Conservation (phyloP, 1,284 basidiomycete species). For the Cutaneotrichosporon arboriforme region DNA sequence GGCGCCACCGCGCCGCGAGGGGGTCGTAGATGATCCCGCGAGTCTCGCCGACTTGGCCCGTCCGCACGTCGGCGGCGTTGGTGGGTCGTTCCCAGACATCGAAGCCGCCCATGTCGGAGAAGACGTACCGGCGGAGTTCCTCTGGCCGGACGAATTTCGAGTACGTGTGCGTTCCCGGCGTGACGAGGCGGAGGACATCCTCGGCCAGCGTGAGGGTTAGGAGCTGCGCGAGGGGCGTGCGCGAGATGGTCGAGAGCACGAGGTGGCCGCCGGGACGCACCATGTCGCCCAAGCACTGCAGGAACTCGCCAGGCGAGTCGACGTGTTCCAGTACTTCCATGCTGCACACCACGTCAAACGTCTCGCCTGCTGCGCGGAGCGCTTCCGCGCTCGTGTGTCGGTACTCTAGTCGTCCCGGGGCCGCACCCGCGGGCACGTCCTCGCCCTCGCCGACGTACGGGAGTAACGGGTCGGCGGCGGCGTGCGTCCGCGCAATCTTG, state of each 20-base stretch:
- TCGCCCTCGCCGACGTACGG: constrained; percentile 81
- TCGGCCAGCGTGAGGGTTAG: constrained; percentile 90
- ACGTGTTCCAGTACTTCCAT: constrained; percentile 99
- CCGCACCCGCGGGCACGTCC: constrained; percentile 50
- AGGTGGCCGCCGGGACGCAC: constrained; percentile 92
- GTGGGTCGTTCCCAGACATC: constrained; percentile 40
- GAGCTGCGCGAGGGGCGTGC: constrained; percentile 83
- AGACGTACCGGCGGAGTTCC: constrained; percentile 83
- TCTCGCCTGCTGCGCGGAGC: constrained; percentile 53
- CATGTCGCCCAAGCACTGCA: constrained; percentile 71
- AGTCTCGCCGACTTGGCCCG: constrained; percentile 67
- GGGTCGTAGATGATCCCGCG: constrained; percentile 79
- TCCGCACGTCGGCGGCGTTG: constrained; percentile 50
- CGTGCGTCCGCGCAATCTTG: constrained; percentile 76
- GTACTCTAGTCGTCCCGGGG: constrained; percentile 56
- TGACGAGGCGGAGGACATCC: constrained; percentile 71
- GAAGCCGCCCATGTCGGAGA: constrained; percentile 52
- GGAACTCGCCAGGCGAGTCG: constrained; percentile 78
- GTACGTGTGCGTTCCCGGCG: constrained; percentile 86
- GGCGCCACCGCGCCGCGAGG: constrained; percentile 64
- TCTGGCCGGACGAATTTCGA: constrained; percentile 83
- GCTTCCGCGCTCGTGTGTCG: constrained; percentile 73
- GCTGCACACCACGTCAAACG: constrained; percentile 88
- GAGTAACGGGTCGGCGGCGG: constrained; percentile 66
- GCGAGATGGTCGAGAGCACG: constrained; percentile 92